phyloP scores from a whole-genome alignment of 2,329 filamentous ascomycete genomes.

The Akanthomyces dipterigenus region DNA sequence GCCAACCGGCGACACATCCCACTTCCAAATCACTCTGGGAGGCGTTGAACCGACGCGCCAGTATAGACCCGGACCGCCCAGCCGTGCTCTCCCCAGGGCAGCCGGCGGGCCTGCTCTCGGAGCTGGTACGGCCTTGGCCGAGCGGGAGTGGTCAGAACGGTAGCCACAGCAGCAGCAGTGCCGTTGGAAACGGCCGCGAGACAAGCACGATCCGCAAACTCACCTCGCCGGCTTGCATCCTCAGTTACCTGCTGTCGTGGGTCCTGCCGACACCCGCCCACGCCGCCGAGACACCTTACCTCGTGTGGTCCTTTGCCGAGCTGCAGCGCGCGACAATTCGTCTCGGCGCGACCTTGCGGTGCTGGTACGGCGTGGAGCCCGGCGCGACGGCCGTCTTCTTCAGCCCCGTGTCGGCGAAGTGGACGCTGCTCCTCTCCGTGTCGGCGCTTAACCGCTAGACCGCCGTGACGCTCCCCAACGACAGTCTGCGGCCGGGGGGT shows the following conservation, averaged over 20 bases:
- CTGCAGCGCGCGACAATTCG: background rate
- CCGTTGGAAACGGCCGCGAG: too few relatives aligned
- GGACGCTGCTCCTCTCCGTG: background rate
- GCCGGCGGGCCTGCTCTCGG: too few relatives aligned
- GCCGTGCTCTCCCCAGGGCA: too few relatives aligned
- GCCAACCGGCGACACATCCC: too few relatives aligned
- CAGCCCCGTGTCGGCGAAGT: background rate
- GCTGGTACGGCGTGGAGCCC: background rate
- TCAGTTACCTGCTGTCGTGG: background rate
- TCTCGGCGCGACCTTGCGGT: background rate
- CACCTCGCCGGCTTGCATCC: background rate
- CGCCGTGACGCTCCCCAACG: background rate
- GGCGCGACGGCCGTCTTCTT: background rate
- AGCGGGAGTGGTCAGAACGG: too few relatives aligned
- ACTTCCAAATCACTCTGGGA: too few relatives aligned
- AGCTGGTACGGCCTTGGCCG: too few relatives aligned
- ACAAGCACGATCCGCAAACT: too few relatives aligned
- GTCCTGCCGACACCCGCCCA: background rate
- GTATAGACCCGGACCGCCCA: too few relatives aligned
- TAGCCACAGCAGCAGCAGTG: too few relatives aligned
- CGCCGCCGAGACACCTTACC: background rate
- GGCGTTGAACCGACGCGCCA: too few relatives aligned
- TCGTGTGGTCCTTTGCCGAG: background rate
- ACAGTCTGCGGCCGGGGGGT: too few relatives aligned
- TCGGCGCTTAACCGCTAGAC: background rate